Evolutionary conservation across 2,329 filamentous ascomycete genomes (phyloP).

Genomic region (Aotearoamyces nothofagi): DNA sequence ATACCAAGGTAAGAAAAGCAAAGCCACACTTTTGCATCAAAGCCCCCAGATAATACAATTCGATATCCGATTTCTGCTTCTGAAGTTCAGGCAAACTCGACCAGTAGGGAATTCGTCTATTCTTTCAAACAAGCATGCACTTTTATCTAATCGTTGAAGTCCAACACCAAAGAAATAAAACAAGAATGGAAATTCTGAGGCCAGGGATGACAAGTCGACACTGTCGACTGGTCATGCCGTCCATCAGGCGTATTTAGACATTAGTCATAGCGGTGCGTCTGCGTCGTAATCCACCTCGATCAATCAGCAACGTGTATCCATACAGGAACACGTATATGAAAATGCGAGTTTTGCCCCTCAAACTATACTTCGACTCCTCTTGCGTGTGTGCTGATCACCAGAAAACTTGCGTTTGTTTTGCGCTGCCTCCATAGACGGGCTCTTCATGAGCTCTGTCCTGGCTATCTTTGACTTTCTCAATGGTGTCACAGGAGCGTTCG

Average conservation of each 20-base stretch:
- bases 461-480: constrained; percentile 29
- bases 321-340: not conserved
- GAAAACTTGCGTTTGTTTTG: constrained; percentile 16
- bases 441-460: constrained; percentile 3
- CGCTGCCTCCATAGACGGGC: constrained; percentile 9
- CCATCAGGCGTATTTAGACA: constrained; percentile 11
- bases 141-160: no score
- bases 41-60: no score
- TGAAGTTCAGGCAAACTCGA: no score
- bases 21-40: no score
- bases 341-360: constrained; percentile 4
- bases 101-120: constrained; percentile 1
- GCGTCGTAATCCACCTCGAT: constrained; percentile 1
- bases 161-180: constrained; percentile 1
- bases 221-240: constrained; percentile 8
- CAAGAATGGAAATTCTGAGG: constrained; percentile 6
- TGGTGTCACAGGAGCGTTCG: constrained; percentile 53
- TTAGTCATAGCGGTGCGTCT: constrained; percentile 3
- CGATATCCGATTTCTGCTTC: no score
- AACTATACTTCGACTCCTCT: constrained; percentile 14
- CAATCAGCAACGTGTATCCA: not conserved
- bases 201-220: constrained; percentile 9
- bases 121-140: no score
- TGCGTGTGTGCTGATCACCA: constrained; percentile 11
- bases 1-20: no score